Conservation (phyloP, 176 grass and related monocot species). For the Saccharum spontaneum region DNA sequence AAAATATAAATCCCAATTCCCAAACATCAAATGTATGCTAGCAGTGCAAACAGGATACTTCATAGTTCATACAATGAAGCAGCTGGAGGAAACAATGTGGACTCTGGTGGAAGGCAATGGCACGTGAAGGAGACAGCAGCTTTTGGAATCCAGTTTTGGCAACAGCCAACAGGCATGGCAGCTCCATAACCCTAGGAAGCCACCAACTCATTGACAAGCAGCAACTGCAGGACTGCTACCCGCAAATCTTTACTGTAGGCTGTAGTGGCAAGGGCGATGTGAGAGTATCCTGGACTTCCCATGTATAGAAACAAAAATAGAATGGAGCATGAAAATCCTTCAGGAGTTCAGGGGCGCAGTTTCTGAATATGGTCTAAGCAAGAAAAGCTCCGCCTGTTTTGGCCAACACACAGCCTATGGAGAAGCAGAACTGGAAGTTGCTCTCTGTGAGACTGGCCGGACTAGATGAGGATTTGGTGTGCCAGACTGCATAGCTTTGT, state of each 20-base stretch:
- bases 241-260: neutral
- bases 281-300: neutral
- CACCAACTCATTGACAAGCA: neutral
- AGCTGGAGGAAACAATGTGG: neutral
- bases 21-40: constrained; percentile 33
- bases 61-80: constrained; percentile 24
- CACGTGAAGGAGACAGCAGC: neutral
- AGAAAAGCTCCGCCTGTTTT: constrained; percentile 3
- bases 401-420: neutral
- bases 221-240: neutral
- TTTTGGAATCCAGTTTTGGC: neutral
- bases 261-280: neutral
- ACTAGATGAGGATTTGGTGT: neutral
- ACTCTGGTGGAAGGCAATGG: neutral
- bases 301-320: neutral
- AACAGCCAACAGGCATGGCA: neutral
- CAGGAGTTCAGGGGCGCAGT: neutral
- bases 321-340: neutral
- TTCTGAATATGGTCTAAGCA: constrained; percentile 20
- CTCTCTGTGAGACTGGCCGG: neutral
- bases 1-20: constrained; percentile 2
- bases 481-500: neutral
- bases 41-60: neutral
- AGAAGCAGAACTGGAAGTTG: constrained; percentile 3
- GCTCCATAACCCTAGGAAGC: neutral